Percentiles rank a stretch among this genome's conserved stretches.
phyloP scores from a whole-genome alignment of 1,284 basidiomycete genomes.

The Tylopilus microsporus region DNA sequence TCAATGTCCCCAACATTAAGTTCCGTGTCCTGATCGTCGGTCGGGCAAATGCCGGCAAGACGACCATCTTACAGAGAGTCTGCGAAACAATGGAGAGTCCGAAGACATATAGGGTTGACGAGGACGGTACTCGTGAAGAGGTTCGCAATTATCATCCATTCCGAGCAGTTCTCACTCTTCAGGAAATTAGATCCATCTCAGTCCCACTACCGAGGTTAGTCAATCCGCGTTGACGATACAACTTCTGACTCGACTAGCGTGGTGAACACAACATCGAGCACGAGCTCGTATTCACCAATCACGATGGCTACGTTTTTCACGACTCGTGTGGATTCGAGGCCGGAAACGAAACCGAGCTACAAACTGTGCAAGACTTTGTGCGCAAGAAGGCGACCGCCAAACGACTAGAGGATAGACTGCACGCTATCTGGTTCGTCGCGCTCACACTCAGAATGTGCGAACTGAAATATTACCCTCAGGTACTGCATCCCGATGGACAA shows the following conservation, averaged over 20 bases:
- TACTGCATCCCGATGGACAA: conserved; percentile 9
- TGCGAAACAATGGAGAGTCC: conserved; percentile 8
- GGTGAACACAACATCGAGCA: conserved; percentile 3
- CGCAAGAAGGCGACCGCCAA: background rate
- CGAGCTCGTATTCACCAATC: conserved; percentile 1
- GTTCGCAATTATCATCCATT: background rate
- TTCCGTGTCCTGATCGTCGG: conserved; percentile 8
- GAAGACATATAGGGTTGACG: background rate
- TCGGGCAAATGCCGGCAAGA: conserved; percentile 6
- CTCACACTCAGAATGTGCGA: background rate
- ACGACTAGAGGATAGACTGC: background rate
- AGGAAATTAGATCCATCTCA: background rate
- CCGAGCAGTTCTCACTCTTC: background rate
- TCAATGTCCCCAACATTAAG: background rate
- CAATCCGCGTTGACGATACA: no score
- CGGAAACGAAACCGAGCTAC: background rate
- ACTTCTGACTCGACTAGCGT: background rate
- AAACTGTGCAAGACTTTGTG: conserved; percentile 1
- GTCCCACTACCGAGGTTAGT: conserved; percentile 2
- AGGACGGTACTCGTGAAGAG: background rate
- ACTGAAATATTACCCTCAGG: background rate
- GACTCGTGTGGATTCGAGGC: conserved; percentile 6
- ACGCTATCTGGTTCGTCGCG: conserved; percentile 4
- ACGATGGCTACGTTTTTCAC: conserved; percentile 6
- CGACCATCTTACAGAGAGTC: conserved; percentile 5